phyloP scores from a whole-genome alignment of 2,329 filamentous ascomycete species.

The Pseudogymnoascus sp. region DNA sequence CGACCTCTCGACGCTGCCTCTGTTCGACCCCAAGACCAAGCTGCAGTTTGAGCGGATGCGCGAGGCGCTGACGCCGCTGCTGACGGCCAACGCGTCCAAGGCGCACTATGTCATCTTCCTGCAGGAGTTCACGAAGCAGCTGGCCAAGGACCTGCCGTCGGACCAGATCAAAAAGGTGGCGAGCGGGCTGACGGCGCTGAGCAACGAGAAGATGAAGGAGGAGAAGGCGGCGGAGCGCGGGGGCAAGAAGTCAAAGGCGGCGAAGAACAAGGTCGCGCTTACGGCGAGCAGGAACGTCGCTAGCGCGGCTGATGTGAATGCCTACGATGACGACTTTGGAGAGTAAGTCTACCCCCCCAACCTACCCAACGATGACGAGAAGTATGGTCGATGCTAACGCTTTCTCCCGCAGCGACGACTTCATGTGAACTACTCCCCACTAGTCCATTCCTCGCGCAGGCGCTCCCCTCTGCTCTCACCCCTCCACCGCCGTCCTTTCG shows the following conservation, averaged over 20 bases:
- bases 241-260: conserved; percentile 93
- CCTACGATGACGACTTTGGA: conserved; percentile 78
- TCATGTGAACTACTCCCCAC: conserved; percentile 49
- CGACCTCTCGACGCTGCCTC: conserved; percentile 67
- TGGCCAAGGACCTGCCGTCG: conserved; percentile 79
- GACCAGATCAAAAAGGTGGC: conserved; percentile 96
- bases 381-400: conserved; percentile 17
- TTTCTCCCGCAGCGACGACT: conserved; percentile 51
- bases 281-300: conserved; percentile 51
- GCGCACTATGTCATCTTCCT: conserved; percentile 84
- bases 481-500: conserved; percentile 1
- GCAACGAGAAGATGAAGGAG: conserved; percentile 98
- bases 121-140: conserved; percentile 80
- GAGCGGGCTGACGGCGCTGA: conserved; percentile 75
- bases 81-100: conserved; percentile 71
- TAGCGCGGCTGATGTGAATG: conserved; percentile 58
- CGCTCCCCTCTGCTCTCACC: not conserved
- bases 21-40: conserved; percentile 89
- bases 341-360: conserved; percentile 52
- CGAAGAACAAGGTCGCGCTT: conserved; percentile 86
- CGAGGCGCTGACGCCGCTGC: conserved; percentile 68
- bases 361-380: too few species aligned
- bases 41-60: conserved; percentile 74
- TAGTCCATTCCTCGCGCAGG: conserved; percentile 3
- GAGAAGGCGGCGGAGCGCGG: conserved; percentile 92